phyloP scores from a whole-genome alignment of 306 rosid species.

The Parietaria judaica region DNA sequence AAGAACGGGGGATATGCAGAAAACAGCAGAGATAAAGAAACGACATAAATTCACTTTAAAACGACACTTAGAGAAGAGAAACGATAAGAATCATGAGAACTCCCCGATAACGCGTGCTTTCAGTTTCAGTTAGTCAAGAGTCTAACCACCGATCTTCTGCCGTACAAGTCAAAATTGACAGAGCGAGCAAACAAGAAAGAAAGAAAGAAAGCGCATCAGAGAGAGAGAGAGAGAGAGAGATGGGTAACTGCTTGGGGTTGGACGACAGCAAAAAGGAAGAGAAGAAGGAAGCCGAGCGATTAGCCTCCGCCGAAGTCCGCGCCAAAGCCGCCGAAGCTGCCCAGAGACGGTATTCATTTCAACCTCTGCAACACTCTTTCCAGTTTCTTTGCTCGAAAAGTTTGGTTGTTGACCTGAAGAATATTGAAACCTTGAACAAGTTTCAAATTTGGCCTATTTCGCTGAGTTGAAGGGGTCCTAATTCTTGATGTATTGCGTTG shows the following conservation, averaged over 20 bases:
- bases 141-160: not conserved
- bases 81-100: too few species aligned
- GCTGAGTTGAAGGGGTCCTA: not conserved
- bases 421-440: not conserved
- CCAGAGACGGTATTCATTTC: conserved; percentile 45
- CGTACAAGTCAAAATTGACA: conserved; percentile 2
- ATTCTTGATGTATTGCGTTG: not conserved
- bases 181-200: too few species aligned
- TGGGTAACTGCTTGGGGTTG: conserved; percentile 80
- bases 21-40: not conserved
- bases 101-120: too few species aligned
- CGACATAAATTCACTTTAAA: not conserved
- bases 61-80: not conserved
- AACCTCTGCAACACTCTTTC: not conserved
- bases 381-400: not conserved
- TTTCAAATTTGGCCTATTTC: not conserved
- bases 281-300: conserved; percentile 64
- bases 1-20: not conserved
- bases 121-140: too few species aligned
- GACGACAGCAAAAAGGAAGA: conserved; percentile 56
- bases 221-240: conserved; percentile 14
- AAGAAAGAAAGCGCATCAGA: not conserved
- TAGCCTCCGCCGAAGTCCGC: conserved; percentile 76
- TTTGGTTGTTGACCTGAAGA: not conserved
- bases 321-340: conserved; percentile 92